phyloP scores from a whole-genome alignment of 192 early-diverging fungal genomes.

The Pilobolus umbonatus region DNA sequence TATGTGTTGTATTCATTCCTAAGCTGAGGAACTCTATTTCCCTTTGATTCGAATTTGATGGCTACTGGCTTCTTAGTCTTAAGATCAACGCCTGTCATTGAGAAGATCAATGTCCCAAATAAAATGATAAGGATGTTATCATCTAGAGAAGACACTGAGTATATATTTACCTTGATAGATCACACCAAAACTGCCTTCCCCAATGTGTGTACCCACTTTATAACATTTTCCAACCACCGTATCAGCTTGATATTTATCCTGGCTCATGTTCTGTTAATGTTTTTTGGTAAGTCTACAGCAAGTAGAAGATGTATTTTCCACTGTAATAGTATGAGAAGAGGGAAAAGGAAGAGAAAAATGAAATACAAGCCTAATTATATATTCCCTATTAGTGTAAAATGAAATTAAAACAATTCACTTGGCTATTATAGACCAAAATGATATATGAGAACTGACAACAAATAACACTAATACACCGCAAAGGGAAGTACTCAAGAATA shows the following conservation, averaged over 20 bases:
- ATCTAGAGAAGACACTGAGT: too few species aligned
- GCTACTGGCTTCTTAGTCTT: conserved; percentile 88
- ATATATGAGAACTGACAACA: too few species aligned
- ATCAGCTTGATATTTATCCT: neutral
- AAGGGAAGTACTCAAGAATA: too few species aligned
- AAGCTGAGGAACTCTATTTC: conserved; percentile 94
- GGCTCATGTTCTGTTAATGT: neutral
- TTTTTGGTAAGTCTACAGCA: neutral
- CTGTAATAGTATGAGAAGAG: neutral
- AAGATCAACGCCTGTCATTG: conserved; percentile 74
- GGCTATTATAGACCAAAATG: too few species aligned
- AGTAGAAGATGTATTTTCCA: conserved; percentile 5
- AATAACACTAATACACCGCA: too few species aligned
- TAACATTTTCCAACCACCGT: conserved; percentile 95
- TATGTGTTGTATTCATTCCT: conserved; percentile 94
- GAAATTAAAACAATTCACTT: too few species aligned
- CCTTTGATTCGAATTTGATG: conserved; percentile 96
- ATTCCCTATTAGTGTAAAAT: too few species aligned
- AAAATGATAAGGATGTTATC: too few species aligned
- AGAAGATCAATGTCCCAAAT: too few species aligned
- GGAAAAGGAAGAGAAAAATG: neutral
- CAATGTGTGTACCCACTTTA: conserved; percentile 92
- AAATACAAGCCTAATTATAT: conserved; percentile 5
- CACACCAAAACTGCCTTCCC: conserved; percentile 97
- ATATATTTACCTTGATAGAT: conserved; percentile 87